A percentile compares a stretch with the other conserved stretches of the same genome.
Evolutionary conservation across 1,139 yeast species (phyloP).

Genomic region (Yamadazyma atlantica): DNA sequence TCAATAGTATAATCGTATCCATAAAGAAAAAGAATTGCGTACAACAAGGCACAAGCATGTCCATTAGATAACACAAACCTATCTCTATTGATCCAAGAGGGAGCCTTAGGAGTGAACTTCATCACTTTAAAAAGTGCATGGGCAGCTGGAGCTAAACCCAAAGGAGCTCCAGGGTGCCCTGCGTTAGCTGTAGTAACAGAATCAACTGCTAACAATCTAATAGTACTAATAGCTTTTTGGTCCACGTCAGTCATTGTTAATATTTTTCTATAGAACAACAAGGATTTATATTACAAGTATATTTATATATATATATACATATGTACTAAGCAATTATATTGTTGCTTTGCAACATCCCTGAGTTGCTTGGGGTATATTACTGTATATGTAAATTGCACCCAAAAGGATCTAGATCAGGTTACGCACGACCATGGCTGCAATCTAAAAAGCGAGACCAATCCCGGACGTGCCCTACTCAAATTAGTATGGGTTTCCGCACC

Average conservation of each 20-base stretch:
- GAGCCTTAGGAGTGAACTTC: conserved; percentile 88
- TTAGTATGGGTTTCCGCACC: too few species aligned
- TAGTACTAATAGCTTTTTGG: conserved; percentile 77
- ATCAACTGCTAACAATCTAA: conserved; percentile 89
- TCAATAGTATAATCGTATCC: conserved; percentile 83
- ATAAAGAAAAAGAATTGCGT: conserved; percentile 79
- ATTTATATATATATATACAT: too few species aligned
- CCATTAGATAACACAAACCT: conserved; percentile 95
- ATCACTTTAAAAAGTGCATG: conserved; percentile 75
- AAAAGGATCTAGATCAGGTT: too few species aligned
- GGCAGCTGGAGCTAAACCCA: conserved; percentile 85
- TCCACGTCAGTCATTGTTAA: conserved; percentile 63
- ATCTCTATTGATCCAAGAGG: conserved; percentile 92
- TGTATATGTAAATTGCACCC: neutral
- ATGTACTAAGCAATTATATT: too few species aligned
- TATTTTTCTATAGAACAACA: too few species aligned
- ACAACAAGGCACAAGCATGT: conserved; percentile 92
- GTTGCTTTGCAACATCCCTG: too few species aligned
- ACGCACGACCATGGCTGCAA: too few species aligned
- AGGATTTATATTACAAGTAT: too few species aligned
- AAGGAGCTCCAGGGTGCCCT: conserved; percentile 99
- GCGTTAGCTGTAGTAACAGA: conserved; percentile 87
- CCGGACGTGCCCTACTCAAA: too few species aligned
- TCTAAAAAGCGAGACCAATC: too few species aligned
- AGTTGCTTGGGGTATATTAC: too few species aligned